Percentiles rank a stretch among this genome's conserved stretches.
Evolutionary conservation across 139 green algal genomes (phyloP).

Genomic region (Diplosphaera chodatii): DNA sequence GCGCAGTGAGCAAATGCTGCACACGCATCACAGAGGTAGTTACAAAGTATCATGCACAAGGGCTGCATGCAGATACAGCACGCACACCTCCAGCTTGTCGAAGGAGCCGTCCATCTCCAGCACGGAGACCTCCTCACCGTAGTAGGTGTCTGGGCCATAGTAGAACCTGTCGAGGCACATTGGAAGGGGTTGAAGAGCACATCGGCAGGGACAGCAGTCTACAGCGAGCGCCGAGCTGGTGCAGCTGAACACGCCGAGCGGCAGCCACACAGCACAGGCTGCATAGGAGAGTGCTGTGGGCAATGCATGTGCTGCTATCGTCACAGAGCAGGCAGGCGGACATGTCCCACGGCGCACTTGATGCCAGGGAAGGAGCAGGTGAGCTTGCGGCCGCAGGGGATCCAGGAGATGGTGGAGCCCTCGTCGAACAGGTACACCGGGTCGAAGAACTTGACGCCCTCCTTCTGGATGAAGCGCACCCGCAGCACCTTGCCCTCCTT

Average conservation of each 20-base stretch:
- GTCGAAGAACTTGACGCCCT: constrained; percentile 83
- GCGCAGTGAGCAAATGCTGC: too few species aligned
- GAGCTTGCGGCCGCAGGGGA: constrained; percentile 99
- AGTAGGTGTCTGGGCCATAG: constrained; percentile 94
- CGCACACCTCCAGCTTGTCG: constrained; percentile 87
- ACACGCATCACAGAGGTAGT: too few species aligned
- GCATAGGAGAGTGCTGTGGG: too few species aligned
- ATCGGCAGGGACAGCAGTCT: too few species aligned
- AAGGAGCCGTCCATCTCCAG: constrained; percentile 98
- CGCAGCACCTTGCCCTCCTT: constrained; percentile 98
- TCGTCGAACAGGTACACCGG: constrained; percentile 97
- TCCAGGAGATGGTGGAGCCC: constrained; percentile 98
- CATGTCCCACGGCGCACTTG: constrained; percentile 45
- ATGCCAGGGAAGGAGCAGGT: constrained; percentile 97
- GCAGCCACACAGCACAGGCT: too few species aligned
- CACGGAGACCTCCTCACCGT: constrained; percentile 83
- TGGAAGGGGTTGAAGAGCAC: too few species aligned
- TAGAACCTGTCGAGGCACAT: constrained; percentile 74
- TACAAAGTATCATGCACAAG: too few species aligned
- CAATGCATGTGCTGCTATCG: too few species aligned
- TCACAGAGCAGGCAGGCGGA: too few species aligned
- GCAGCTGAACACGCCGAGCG: too few species aligned
- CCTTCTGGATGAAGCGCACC: constrained; percentile 99
- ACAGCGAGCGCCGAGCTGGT: too few species aligned
- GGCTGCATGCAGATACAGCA: not conserved